phyloP scores from a whole-genome alignment of 768 basidiomycete genomes.

The Leccinellum luteum region DNA sequence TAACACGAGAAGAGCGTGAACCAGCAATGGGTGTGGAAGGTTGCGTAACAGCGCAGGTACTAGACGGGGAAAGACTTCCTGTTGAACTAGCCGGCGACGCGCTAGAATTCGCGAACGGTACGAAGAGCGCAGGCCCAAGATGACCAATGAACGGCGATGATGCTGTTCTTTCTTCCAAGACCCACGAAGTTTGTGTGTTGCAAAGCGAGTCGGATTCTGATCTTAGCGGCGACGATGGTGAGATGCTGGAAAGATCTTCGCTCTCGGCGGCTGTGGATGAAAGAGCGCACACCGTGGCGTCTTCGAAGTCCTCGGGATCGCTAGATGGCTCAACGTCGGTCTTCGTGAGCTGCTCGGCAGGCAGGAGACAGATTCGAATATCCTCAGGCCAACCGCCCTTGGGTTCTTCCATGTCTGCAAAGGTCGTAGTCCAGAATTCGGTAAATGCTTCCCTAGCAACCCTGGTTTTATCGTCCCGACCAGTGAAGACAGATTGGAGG shows the following conservation, averaged over 20 bases:
- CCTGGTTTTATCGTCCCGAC: conserved; percentile 45
- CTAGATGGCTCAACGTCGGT: conserved; percentile 24
- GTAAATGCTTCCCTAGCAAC: conserved; percentile 50
- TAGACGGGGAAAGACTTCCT: conserved; percentile 6
- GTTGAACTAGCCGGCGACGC: conserved; percentile 3
- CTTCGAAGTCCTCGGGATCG: conserved; percentile 23
- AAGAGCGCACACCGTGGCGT: conserved; percentile 2
- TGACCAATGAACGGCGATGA: conserved; percentile 25
- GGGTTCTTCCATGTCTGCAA: conserved; percentile 40
- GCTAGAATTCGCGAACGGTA: conserved; percentile 1
- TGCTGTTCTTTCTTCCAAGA: background rate
- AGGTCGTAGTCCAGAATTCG: conserved; percentile 60
- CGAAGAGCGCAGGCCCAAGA: conserved; percentile 31
- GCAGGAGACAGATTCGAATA: conserved; percentile 36
- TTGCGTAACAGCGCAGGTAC: conserved; percentile 2
- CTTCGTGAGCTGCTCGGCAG: background rate
- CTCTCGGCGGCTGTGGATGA: conserved; percentile 2
- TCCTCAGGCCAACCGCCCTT: conserved; percentile 52
- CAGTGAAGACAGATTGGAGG: conserved; percentile 56
- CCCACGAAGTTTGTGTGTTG: background rate
- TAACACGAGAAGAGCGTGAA: conserved; percentile 20
- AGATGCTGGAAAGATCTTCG: conserved; percentile 9
- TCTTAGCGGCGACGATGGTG: conserved; percentile 4
- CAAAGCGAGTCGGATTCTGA: conserved; percentile 3
- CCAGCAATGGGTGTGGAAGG: conserved; percentile 28